These are phyloP conservation scores for Parvularia atlantis DNA, from an alignment of 78 protist species.

Conservation along the genomic window DNA sequence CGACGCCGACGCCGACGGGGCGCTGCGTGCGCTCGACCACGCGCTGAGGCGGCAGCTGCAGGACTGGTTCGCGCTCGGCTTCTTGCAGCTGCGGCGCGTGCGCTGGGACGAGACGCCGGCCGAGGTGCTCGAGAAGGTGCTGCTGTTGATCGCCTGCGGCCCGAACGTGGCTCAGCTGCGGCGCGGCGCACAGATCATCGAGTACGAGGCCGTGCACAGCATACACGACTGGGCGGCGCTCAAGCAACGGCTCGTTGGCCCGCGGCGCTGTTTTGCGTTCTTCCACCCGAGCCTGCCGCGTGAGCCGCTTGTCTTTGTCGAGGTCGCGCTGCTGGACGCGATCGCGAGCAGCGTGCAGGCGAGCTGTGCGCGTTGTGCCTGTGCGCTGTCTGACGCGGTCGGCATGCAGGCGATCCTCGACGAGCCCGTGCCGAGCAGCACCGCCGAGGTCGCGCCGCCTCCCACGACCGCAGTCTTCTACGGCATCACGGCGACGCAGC, in stretches of 20 bases:
- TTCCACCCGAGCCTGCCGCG: conserved; percentile 24
- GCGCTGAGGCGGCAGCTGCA: background rate
- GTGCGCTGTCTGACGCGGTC: no score
- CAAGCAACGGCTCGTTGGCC: conserved; percentile 13
- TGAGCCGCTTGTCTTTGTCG: conserved; percentile 26
- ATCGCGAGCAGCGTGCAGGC: conserved; percentile 1
- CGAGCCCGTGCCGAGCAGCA: background rate
- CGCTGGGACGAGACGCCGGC: no score
- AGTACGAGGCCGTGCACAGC: conserved; percentile 27
- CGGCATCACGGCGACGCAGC: conserved; percentile 21
- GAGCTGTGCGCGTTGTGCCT: no score
- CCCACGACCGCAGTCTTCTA: conserved; percentile 37
- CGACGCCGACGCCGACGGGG: no score
- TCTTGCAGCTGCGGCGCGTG: conserved; percentile 6
- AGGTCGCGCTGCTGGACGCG: conserved; percentile 2
- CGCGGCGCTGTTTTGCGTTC: conserved; percentile 18
- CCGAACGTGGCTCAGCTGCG: background rate
- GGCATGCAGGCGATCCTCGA: background rate
- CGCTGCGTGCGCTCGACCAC: no score
- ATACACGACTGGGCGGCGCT: conserved; percentile 13
- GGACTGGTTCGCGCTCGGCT: conserved; percentile 17
- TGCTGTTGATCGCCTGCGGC: conserved; percentile 15
- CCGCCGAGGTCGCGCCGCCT: background rate
- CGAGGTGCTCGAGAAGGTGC: no score
- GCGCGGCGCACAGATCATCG: conserved; percentile 1